Base-by-base conservation (phyloP, 495 filamentous ascomycete species). In the Geoglossum glabrum region DNA sequence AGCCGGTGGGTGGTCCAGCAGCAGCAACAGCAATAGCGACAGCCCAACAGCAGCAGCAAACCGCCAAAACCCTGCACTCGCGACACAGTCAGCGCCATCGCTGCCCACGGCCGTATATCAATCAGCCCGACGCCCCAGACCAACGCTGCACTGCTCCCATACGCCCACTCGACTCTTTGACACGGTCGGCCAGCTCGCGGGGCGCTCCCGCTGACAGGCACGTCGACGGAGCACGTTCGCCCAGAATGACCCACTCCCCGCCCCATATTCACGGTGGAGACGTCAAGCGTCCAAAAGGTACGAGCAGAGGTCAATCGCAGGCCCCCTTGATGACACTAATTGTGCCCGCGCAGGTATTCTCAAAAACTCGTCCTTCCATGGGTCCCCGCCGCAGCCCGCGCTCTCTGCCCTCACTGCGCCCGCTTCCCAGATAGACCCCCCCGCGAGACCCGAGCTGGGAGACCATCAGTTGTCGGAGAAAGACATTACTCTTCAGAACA, bases 401-500 rank as follows among this genome's bases (percentile, higher is more conserved):
- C 70, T 74, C 9, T 67, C 69, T 31, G 66, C 61, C 30, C 64
- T 59, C 47, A 67, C 49, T 45, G 61, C 51, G 19, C 58, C 59
- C 54, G 61, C 55, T 60, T 61, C 43, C 8, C 65, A 64, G 36
- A 63, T 62, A 55, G 61, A 58, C 63, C 60, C 61, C 56, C 66
- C 61, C 60, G 59, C 63, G 66, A 61, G 54, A 58, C 59, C 54
- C 68, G 40, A 27, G 4, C 26, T 13, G 15, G 49, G 49, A 5
- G 64, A 67, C 45, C 73, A 68, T 59, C 69, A 75, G 47, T 60
- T 79, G 45, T 79, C 81, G 3, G 81, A 86, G 58, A 89, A 93
- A 67, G 92, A 98, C 59, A 72, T 96, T 57, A 90, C 86, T 13
- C 79, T 95, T 46, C 81, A 87, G 67, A 98, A 98, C 71, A 98